Evolutionary conservation across 2,329 filamentous ascomycete species (phyloP).

Genomic region (Monilinia fructicola): DNA sequence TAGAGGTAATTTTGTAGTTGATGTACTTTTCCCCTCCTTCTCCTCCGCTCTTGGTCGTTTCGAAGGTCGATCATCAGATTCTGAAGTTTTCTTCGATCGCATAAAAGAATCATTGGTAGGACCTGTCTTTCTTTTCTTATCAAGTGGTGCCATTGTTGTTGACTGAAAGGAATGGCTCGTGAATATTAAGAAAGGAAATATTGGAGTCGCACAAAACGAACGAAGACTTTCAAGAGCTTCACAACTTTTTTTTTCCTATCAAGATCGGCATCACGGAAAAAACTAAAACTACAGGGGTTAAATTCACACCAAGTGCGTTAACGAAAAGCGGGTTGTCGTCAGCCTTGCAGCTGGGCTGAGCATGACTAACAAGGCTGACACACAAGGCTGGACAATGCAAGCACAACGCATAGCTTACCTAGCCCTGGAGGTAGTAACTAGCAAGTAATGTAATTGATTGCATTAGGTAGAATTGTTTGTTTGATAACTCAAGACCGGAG

Average conservation of each 20-base stretch:
- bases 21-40: constrained; percentile 30
- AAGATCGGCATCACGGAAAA: constrained; percentile 19
- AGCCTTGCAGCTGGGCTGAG: too few species aligned
- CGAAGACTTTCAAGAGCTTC: constrained; percentile 9
- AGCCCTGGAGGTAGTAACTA: too few species aligned
- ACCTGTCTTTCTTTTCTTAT: constrained; percentile 39
- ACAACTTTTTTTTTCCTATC: constrained; percentile 26
- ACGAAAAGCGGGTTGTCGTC: not conserved
- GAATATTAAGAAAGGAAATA: constrained; percentile 13
- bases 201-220: constrained; percentile 10
- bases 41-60: constrained; percentile 38
- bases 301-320: not conserved
- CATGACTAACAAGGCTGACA: too few species aligned
- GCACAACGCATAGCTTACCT: not conserved
- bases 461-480: not conserved
- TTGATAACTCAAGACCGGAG: not conserved
- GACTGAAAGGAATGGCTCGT: not conserved
- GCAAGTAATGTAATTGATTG: too few species aligned
- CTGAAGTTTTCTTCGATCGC: constrained; percentile 35
- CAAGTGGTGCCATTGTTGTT: constrained; percentile 39
- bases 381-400: not conserved
- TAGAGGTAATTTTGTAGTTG: constrained; percentile 28
- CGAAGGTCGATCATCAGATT: constrained; percentile 35
- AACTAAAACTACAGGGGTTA: constrained; percentile 12
- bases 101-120: constrained; percentile 41